These are phyloP conservation scores for Cryptosporidium andersoni DNA, from an alignment of 169 alveolate species.

Conservation along the genomic window DNA sequence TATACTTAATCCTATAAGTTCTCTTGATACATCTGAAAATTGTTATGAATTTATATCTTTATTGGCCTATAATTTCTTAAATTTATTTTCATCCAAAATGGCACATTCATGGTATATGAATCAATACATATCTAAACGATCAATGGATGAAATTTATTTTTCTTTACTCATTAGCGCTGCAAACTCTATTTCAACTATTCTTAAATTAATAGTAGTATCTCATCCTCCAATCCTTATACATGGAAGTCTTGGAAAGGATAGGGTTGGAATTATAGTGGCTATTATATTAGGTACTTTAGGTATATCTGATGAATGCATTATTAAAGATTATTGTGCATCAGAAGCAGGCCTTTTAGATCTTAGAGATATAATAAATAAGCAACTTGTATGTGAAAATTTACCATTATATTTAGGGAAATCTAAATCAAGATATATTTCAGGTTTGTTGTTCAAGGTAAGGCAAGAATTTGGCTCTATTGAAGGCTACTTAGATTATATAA, in stretches of 20 bases:
- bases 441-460: slow-evolving; percentile 18
- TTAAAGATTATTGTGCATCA: slow-evolving; percentile 62
- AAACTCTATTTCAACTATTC: slow-evolving; percentile 6
- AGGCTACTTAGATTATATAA: slow-evolving; percentile 25
- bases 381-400: neutral
- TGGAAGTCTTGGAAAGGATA: slow-evolving; percentile 57
- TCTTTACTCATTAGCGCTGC: slow-evolving; percentile 27
- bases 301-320: slow-evolving; percentile 31
- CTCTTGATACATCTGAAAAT: too few species aligned
- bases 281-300: slow-evolving; percentile 32
- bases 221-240: slow-evolving; percentile 59
- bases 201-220: slow-evolving; percentile 53
- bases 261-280: slow-evolving; percentile 34
- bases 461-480: slow-evolving; percentile 43
- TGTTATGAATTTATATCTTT: neutral
- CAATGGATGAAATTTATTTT: slow-evolving; percentile 33
- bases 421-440: slow-evolving; percentile 10
- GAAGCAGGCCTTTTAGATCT: slow-evolving; percentile 43
- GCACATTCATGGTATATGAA: slow-evolving; percentile 54
- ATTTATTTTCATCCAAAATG: slow-evolving; percentile 10
- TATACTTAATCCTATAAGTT: too few species aligned
- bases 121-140: slow-evolving; percentile 4
- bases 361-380: slow-evolving; percentile 3
- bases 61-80: slow-evolving; percentile 13
- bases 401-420: slow-evolving; percentile 8